Base-by-base conservation (phyloP, 441 rosid genomes). In the Gossypium davidsonii region DNA sequence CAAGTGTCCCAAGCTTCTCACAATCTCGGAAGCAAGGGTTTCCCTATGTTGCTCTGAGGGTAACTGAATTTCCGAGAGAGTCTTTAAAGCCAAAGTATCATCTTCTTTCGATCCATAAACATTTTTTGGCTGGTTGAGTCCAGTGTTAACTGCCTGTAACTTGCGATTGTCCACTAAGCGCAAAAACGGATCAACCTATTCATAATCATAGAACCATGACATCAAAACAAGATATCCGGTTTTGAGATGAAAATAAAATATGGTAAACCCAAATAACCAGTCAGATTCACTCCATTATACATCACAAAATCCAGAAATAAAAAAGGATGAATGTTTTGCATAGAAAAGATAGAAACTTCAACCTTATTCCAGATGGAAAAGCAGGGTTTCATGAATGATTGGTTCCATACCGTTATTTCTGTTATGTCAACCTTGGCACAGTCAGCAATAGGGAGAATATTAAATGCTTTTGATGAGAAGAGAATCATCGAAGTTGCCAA, bases 101-200 rank as follows among this genome's bases (percentile, higher is more conserved):
- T 95, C 98, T 70, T 90, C 93, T 76, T 85, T 75, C 6, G 91
- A 84, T 73, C 97, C 99, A 73, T 89, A 95, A 61, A 76, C 74
- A 80, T 21, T 71, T 72, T 67, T 57, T 18, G 76, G 80, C 55
- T 31, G 82, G 60, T 79, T 83, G 60, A 85, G 18, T 70, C 60
- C 76, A 11, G 68, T 53, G 34, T 68, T 75, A 71, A 85, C 80
- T 76, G 91, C 96, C 71, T 77, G 79, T 69, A 95, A 78, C 88
- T 95, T 95, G 77, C 83, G 82, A 58, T 90, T 92, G 72, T 85
- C 97, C 77, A 93, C 89, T 83, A 95, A 79, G 67, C 58, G 80
- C 78, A 95, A 79, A 85, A 85, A 95, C 9, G 99, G 98, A 76
- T 95, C 98, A 49, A 86, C 86, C 99, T 95, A 79, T 79, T 72